Evolutionary conservation across 2,329 filamentous ascomycete genomes (phyloP).

Genomic region (Periglandula ipomoeae): DNA sequence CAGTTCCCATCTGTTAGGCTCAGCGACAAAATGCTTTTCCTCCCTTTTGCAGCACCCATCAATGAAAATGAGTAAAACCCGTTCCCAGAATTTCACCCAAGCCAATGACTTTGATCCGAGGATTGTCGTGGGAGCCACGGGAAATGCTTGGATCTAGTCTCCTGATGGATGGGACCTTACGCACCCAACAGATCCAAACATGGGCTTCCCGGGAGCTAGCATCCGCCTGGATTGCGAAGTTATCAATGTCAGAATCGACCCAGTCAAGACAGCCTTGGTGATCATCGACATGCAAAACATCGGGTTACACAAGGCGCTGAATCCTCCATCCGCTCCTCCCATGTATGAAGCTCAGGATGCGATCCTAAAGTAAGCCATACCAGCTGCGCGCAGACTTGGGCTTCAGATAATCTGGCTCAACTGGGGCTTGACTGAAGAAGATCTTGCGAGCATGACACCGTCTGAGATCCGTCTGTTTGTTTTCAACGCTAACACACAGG

Average conservation of each 20-base stretch:
- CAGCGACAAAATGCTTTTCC: no score
- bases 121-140: neutral
- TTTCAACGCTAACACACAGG: neutral
- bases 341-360: conserved; percentile 1
- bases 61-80: no score
- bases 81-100: no score
- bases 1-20: no score
- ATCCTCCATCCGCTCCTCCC: neutral
- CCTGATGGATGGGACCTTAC: conserved; percentile 1
- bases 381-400: conserved; percentile 4
- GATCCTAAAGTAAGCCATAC: neutral
- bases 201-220: neutral
- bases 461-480: neutral
- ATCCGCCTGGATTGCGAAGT: neutral
- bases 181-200: neutral
- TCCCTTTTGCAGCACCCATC: no score
- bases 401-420: conserved; percentile 4
- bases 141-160: conserved; percentile 1
- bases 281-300: conserved; percentile 1
- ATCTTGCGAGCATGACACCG: neutral
- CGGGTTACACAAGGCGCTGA: no score
- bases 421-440: neutral
- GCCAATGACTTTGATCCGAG: no score
- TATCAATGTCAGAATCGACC: neutral
- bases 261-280: conserved; percentile 1